Base-by-base conservation (phyloP, 768 basidiomycete species). In the Termitomyces sp. region DNA sequence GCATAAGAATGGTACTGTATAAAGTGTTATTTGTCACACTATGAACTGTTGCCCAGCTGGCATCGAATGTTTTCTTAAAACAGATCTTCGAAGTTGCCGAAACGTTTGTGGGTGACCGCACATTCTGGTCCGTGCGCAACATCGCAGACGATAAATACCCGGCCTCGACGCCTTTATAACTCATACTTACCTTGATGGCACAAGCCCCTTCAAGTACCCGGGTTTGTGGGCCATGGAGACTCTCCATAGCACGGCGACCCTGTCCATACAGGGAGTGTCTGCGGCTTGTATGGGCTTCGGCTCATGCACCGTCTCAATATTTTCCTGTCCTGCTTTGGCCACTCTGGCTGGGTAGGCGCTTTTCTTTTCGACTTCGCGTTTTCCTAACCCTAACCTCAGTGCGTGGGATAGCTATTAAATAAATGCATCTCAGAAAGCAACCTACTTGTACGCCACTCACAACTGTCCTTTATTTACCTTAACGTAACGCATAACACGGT, bases 241-340 rank as follows among this genome's bases (percentile, higher is more conserved):
- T n/a, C n/a, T 80, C 74, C 83, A 85, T 85, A 83, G 83, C 83
- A 85, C 81, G 83, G 84, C 83, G 83, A 85, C 84, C 81, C 65
- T 85, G 82, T 84, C 83, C 84, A 72, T 64, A 73, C 80, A 85
- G 82, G 79, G 82, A 78, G 78, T 74, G 70, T 72, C 68, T 59
- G 64, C 61, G 73, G 77, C 70, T 81, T 79, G 80, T 81, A 77
- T 83, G 79, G 67, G 81, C 81, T 80, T 80, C 77, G 80, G 83
- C 77, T 77, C 80, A 83, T 82, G 83, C 80, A 81, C 79, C 75
- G 77, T 82, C 82, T 73, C 58, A 83, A 83, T 84, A 83, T 83
- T 83, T 84, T 75, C 82, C 81, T 69, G 81, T 81, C 76, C 79
- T 74, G 69, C 76, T 76, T 73, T 67, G 76, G 78, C 78, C 80